Conservation (phyloP, 2,329 filamentous ascomycete species). For the Fusarium globosum region DNA sequence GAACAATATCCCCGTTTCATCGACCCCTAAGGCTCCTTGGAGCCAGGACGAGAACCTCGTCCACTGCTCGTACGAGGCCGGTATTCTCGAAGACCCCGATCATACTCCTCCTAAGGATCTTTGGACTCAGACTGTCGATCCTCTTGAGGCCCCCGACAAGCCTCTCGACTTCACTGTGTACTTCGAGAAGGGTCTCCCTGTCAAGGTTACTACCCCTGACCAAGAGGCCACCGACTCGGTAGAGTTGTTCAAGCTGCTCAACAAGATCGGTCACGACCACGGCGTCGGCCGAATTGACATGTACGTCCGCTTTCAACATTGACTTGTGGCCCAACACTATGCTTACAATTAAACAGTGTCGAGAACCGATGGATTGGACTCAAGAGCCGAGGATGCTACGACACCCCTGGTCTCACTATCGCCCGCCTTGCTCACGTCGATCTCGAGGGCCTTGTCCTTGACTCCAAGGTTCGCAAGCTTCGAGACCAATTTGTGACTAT, state of each 20-base stretch:
- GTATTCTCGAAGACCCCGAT: slow-evolving; percentile 60
- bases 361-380: slow-evolving; percentile 59
- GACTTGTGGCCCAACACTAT: neutral
- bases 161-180: slow-evolving; percentile 72
- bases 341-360: slow-evolving; percentile 33
- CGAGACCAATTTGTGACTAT: slow-evolving; percentile 63
- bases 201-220: slow-evolving; percentile 68
- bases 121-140: slow-evolving; percentile 74
- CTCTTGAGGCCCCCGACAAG: slow-evolving; percentile 71
- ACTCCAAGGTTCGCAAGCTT: slow-evolving; percentile 63
- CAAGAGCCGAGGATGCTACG: slow-evolving; percentile 54
- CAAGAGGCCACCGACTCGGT: slow-evolving; percentile 71
- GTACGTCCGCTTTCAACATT: neutral
- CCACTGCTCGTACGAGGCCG: slow-evolving; percentile 34
- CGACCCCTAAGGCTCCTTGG: slow-evolving; percentile 79
- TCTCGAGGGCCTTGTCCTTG: slow-evolving; percentile 66
- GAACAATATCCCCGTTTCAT: slow-evolving; percentile 76
- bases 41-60: slow-evolving; percentile 57
- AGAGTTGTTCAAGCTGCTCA: slow-evolving; percentile 72
- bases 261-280: slow-evolving; percentile 71
- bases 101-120: slow-evolving; percentile 73
- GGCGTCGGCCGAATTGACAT: slow-evolving; percentile 74
- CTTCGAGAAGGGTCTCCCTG: slow-evolving; percentile 75
- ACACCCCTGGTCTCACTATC: slow-evolving; percentile 34
- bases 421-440: slow-evolving; percentile 52